Evolutionary conservation across 257 asterid genomes (phyloP).

Genomic region (Penstemon barbatus): DNA sequence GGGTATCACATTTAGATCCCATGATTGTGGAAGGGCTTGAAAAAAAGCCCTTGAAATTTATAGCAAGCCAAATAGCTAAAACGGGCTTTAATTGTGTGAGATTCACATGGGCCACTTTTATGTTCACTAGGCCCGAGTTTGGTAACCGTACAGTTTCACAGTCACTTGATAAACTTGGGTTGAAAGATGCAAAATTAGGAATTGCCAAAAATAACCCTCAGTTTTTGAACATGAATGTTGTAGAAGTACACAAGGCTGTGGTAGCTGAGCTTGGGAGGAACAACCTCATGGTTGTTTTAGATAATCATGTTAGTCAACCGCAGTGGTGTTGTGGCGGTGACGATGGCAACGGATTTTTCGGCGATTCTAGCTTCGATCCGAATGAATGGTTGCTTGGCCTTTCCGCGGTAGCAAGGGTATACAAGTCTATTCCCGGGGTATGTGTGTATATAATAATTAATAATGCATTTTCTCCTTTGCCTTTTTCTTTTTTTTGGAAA

Average conservation of each 20-base stretch:
- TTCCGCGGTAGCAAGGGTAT: slow-evolving; percentile 42
- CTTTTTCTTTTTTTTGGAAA: background rate
- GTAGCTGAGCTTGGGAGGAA: slow-evolving; percentile 47
- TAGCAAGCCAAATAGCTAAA: slow-evolving; percentile 25
- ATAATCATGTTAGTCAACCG: slow-evolving; percentile 68
- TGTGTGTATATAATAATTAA: background rate
- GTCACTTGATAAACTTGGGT: slow-evolving; percentile 40
- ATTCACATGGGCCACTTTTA: slow-evolving; percentile 64
- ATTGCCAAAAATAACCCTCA: slow-evolving; percentile 47
- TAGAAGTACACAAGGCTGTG: slow-evolving; percentile 52
- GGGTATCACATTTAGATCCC: slow-evolving; percentile 61
- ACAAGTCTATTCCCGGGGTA: slow-evolving; percentile 43
- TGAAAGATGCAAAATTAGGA: slow-evolving; percentile 46
- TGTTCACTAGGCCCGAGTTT: slow-evolving; percentile 56
- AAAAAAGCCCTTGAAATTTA: slow-evolving; percentile 43
- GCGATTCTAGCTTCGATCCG: slow-evolving; percentile 55
- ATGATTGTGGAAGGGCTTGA: slow-evolving; percentile 68
- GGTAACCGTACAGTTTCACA: slow-evolving; percentile 41
- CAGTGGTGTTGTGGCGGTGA: slow-evolving; percentile 57
- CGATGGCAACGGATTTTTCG: slow-evolving; percentile 80
- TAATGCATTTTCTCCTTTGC: background rate
- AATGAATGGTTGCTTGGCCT: slow-evolving; percentile 60
- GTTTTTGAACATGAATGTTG: slow-evolving; percentile 39
- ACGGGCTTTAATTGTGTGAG: slow-evolving; percentile 75
- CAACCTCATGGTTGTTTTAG: slow-evolving; percentile 61